Base-by-base conservation (phyloP, 352 stramenopile genomes). In the Aphanomyces stellatus region DNA sequence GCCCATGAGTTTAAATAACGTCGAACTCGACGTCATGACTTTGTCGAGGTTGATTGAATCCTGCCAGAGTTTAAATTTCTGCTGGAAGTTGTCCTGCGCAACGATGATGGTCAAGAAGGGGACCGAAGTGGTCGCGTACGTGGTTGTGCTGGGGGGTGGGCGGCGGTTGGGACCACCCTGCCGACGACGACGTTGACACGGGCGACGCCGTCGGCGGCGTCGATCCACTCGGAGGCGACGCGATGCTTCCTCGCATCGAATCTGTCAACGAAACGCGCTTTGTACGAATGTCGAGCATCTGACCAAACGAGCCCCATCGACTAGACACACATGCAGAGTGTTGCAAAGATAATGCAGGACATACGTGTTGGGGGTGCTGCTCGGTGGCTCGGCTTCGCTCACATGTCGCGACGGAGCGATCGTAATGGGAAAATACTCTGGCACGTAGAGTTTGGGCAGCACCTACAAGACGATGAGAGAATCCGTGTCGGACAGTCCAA, bases 31-130 rank as follows among this genome's bases (percentile, higher is more conserved):
- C 53, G 31, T 37, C 15, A 34, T 13, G 40, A 64, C 55, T 25
- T 64, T 64, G 15, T 64, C 55, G 3, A 64, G 27, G 15, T 13
- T 35, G 35, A 64, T 64, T 17, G 55, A 64, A 28, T 64, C 55
- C 43, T 64, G 55, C 55, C 55, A 64, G 15, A 17, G 25, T 13
- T 37, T 33, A 24, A 64, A 64, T 30, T 51, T 64, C 22, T 25
- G 25, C 11, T 64, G 55, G 35, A 64, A 64, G 33, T 64, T 64
- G 17, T 57, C 49, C 25, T 37, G 22, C 11, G 37, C 37, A 46
- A 43, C 37, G 37, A 17, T 51, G 42, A 22, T 22, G 25, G 42
- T 51, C 13, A 13, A 13, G 19, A 17, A 17, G 37, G 42, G 42
- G 42, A 22, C 13, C 19, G 42, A 27, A 13, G 5, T 22, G 8